Conservation (phyloP, 2,329 filamentous ascomycete species). For the Ophiosphaerella herpotricha region DNA sequence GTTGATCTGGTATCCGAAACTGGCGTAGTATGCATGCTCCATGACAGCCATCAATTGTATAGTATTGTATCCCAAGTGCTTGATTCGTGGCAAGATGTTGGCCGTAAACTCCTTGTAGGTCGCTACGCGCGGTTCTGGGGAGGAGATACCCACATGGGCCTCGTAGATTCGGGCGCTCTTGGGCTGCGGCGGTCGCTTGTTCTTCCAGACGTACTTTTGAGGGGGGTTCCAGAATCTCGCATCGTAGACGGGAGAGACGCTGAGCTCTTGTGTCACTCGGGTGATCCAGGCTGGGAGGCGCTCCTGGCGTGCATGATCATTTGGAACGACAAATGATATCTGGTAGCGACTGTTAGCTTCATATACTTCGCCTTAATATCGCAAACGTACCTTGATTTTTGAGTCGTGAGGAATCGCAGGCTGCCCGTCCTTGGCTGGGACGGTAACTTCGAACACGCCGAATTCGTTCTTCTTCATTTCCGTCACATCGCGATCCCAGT, state of each 20-base stretch:
- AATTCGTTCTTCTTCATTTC: conserved; percentile 85
- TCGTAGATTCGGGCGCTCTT: conserved; percentile 91
- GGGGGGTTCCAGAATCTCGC: conserved; percentile 97
- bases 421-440: conserved; percentile 75
- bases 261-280: conserved; percentile 91
- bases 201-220: conserved; percentile 81
- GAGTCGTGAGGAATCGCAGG: conserved; percentile 88
- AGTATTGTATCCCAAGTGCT: conserved; percentile 89
- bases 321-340: conserved; percentile 82
- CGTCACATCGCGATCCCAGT: conserved; percentile 82
- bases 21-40: conserved; percentile 99
- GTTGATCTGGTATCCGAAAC: conserved; percentile 98
- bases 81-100: conserved; percentile 89
- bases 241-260: conserved; percentile 89
- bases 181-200: conserved; percentile 81
- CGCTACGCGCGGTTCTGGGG: conserved; percentile 82
- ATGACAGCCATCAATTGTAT: conserved; percentile 99
- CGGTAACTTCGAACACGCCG: conserved; percentile 81
- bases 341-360: conserved; percentile 42
- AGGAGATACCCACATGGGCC: conserved; percentile 97
- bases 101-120: conserved; percentile 98
- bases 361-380: neutral
- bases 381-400: conserved; percentile 79
- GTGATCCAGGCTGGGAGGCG: conserved; percentile 96
- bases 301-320: conserved; percentile 76